Evolutionary conservation across 148 eudicot genomes (phyloP), one percentile per base, ranked within the genome.

Genomic region (Heliamphora exappendiculata): DNA sequence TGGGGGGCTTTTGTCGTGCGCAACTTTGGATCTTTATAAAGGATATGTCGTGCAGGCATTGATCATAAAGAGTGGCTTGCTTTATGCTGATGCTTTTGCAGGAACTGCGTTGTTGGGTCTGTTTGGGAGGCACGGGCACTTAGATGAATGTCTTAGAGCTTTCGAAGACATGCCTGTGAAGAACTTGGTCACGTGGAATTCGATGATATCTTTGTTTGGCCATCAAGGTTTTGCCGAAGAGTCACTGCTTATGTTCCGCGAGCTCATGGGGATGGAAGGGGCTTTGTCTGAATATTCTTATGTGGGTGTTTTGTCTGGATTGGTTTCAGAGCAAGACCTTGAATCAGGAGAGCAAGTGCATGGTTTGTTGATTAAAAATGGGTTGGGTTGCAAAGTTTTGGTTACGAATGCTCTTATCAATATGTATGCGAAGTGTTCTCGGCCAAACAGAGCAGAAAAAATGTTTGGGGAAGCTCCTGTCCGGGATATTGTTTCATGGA

Each of bases 61-160:
- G 84, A 77, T 87, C 68, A 57, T 85, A n/a, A 91, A 91, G 81
- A 82, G 36, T 80, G 98, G 98, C 13, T 71, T 89, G 80, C 72
- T 91, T 49, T 75, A 53, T 59, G 47, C 60, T 17, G 91, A 89
- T 66, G 82, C 91, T 55, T 88, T 81, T 80, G 87, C 78, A 2
- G 98, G 96, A 65, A 93, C 96, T 81, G 82, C 93, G 26, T 82
- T 89, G 82, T 59, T 93, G 79, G 89, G 93, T 34, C 28, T 87
- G 72, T 89, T 84, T 59, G 89, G 88, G n/a, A 84, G 86, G 54
- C 79, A 88, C n/a, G 91, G 88, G 51, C 75, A 77, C 17, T 58
- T 85, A 36, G 83, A 88, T 57, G 93, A 91, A 75, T 91, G 88
- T 22, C 22, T 80, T 76, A 76, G 76, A 33, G 83, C 76, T 53